phyloP scores from a whole-genome alignment of 305 asterid genomes.

The Fraxinus angustifolia region DNA sequence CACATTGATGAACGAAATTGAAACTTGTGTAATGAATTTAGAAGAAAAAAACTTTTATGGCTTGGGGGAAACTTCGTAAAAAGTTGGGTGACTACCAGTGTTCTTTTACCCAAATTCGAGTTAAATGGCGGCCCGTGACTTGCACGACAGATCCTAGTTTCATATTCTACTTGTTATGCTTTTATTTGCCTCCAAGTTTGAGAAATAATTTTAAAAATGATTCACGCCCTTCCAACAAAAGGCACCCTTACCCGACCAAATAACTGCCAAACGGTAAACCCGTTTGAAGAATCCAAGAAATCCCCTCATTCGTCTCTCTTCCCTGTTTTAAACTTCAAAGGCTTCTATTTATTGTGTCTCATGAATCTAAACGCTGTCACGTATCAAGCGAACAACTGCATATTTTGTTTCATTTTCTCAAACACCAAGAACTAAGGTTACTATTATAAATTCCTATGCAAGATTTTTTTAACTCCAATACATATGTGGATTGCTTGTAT shows the following conservation, averaged over 20 bases:
- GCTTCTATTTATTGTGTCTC: not conserved
- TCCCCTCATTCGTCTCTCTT: not conserved
- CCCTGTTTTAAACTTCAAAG: not conserved
- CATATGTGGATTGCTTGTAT: not conserved
- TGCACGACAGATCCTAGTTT: not conserved
- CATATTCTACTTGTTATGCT: not conserved
- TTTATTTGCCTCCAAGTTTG: not conserved
- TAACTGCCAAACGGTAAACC: conserved; percentile 2
- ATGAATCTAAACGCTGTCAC: not conserved
- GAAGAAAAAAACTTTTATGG: not conserved
- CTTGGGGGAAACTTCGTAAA: not conserved
- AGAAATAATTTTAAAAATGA: not conserved
- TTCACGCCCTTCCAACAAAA: not conserved
- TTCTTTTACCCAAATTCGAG: not conserved
- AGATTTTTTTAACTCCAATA: not conserved
- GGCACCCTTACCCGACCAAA: not conserved
- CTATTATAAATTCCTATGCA: not conserved
- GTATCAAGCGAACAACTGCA: not conserved
- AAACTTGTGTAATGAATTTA: not conserved
- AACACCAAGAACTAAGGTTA: not conserved
- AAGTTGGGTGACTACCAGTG: not conserved
- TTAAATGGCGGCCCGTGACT: not conserved
- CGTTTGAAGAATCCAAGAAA: not conserved
- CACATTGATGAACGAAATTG: not conserved
- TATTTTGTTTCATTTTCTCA: not conserved